A percentile compares a stretch with the other conserved stretches of the same genome.
Conservation (phyloP, 371 early-diverging fungal species). For the Mortierella sp. region DNA sequence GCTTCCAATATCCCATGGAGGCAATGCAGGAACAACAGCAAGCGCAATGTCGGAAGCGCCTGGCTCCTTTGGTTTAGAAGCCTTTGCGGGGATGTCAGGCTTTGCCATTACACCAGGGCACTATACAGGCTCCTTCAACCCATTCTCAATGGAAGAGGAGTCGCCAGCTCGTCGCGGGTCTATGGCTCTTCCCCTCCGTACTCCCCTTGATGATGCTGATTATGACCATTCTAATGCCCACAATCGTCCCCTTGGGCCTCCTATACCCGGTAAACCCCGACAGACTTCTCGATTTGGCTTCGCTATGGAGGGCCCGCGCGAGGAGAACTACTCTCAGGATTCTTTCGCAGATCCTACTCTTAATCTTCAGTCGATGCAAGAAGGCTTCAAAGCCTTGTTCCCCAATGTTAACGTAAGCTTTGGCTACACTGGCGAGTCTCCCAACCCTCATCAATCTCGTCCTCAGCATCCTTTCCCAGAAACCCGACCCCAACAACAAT, state of each 20-base stretch:
- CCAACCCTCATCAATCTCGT: slow-evolving; percentile 17
- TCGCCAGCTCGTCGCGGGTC: slow-evolving; percentile 29
- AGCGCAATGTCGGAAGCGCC: slow-evolving; percentile 14
- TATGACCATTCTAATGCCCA: slow-evolving; percentile 30
- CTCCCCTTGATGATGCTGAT: slow-evolving; percentile 30
- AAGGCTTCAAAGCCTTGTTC: slow-evolving; percentile 72
- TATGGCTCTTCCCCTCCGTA: slow-evolving; percentile 27
- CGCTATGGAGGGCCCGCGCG: slow-evolving; percentile 44
- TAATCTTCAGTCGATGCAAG: slow-evolving; percentile 60
- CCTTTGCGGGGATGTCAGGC: slow-evolving; percentile 29
- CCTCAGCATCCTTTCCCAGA: slow-evolving; percentile 54
- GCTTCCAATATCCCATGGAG: slow-evolving; percentile 13
- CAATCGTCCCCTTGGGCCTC: slow-evolving; percentile 37
- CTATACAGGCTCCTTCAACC: slow-evolving; percentile 57
- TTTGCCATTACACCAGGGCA: slow-evolving; percentile 36
- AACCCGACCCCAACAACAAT: not conserved
- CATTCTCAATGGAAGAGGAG: slow-evolving; percentile 52
- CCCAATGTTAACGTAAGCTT: slow-evolving; percentile 80
- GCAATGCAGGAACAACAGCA: slow-evolving; percentile 7
- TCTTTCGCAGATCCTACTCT: slow-evolving; percentile 31
- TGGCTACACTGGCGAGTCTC: slow-evolving; percentile 55
- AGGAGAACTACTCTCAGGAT: slow-evolving; percentile 19
- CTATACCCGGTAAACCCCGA: slow-evolving; percentile 50
- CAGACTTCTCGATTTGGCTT: slow-evolving; percentile 57
- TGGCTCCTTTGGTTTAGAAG: slow-evolving; percentile 24